Conservation (phyloP, 2,329 filamentous ascomycete genomes). For the Talaromyces pinophilus region DNA sequence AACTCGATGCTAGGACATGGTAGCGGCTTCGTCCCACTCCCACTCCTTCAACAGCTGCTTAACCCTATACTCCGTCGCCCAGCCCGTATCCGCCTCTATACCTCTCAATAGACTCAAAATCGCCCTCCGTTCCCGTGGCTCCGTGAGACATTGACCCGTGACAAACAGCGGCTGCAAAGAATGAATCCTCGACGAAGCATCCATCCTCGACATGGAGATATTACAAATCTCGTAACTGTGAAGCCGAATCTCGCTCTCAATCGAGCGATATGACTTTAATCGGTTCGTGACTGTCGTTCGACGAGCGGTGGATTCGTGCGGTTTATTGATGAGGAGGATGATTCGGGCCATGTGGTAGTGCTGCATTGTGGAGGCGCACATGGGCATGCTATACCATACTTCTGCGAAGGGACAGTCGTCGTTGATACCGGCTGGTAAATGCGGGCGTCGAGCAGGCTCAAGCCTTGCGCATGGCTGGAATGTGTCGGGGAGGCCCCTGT, state of each 20-base stretch:
- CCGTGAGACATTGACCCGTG: constrained; percentile 61
- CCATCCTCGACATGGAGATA: constrained; percentile 59
- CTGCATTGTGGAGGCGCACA: constrained; percentile 64
- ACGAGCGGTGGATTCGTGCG: constrained; percentile 47
- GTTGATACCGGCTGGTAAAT: constrained; percentile 29
- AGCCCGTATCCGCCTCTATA: constrained; percentile 65
- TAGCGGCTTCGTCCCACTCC: constrained; percentile 31
- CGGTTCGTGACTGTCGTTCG: constrained; percentile 56
- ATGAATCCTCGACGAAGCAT: constrained; percentile 61
- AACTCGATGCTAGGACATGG: constrained; percentile 2
- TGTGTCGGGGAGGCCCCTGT: constrained; percentile 59
- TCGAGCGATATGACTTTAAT: constrained; percentile 60
- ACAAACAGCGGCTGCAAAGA: constrained; percentile 64
- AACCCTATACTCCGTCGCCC: constrained; percentile 64
- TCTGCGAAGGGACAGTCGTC: constrained; percentile 50
- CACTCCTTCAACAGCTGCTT: constrained; percentile 52
- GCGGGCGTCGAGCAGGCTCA: constrained; percentile 36
- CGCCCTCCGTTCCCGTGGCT: constrained; percentile 55
- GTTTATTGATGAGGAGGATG: constrained; percentile 47
- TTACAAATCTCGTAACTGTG: constrained; percentile 64
- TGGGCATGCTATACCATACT: constrained; percentile 65
- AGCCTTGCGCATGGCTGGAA: constrained; percentile 60
- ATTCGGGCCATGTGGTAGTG: constrained; percentile 50
- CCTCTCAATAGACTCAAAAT: constrained; percentile 59
- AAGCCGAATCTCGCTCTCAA: constrained; percentile 56